A percentile compares a stretch with the other conserved stretches of the same genome.
These are phyloP conservation scores for Aspergillus biplanus DNA, from an alignment of 495 filamentous ascomycete species.

Conservation along the genomic window DNA sequence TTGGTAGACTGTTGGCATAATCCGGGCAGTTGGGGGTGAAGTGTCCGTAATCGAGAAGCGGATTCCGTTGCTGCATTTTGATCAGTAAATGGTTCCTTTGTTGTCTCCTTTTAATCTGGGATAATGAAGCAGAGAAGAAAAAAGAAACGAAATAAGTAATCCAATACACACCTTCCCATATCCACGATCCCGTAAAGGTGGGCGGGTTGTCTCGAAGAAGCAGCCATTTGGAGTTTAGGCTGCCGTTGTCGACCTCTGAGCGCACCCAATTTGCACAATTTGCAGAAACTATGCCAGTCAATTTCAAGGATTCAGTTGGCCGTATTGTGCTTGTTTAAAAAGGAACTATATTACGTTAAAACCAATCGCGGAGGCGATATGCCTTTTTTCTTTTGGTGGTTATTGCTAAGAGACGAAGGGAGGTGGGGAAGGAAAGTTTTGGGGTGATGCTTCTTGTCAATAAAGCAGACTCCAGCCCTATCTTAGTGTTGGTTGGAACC, in stretches of 20 bases:
- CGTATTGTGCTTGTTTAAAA: no score
- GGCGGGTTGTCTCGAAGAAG: not conserved
- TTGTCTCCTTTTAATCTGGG: no score
- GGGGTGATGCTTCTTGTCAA: not conserved
- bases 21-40: slow-evolving; percentile 64
- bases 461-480: no score
- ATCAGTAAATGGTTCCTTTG: no score
- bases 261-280: no score
- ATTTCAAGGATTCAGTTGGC: no score
- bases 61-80: slow-evolving; percentile 74
- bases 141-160: not conserved
- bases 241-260: no score
- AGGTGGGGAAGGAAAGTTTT: not conserved
- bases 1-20: slow-evolving; percentile 74
- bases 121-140: not conserved
- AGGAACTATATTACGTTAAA: no score
- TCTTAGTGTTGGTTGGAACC: no score
- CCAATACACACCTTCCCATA: slow-evolving; percentile 66
- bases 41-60: slow-evolving; percentile 86
- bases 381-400: no score
- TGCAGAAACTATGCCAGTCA: no score
- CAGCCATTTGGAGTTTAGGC: slow-evolving; percentile 6
- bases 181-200: slow-evolving; percentile 58
- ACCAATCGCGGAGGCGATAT: no score
- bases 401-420: not conserved